Percentiles rank a stretch among this genome's conserved stretches.
Evolutionary conservation across 169 alveolate genomes (phyloP).

Genomic region (Eimeria acervulina): DNA sequence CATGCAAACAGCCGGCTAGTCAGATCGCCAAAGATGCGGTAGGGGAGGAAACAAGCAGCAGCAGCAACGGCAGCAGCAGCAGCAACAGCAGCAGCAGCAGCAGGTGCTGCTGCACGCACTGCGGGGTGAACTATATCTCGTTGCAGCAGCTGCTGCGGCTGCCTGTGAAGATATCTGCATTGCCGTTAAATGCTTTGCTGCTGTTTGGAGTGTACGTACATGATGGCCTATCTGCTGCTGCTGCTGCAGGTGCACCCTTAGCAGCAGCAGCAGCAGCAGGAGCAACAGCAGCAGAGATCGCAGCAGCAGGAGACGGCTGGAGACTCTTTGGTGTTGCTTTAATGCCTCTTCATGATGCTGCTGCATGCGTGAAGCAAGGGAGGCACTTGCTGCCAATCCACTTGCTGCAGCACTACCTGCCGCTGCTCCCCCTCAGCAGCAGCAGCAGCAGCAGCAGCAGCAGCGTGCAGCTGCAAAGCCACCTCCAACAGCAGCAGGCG

Average conservation of each 20-base stretch:
- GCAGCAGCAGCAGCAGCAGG: background rate
- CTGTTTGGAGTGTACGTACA: background rate
- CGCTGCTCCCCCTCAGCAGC: conserved; percentile 48
- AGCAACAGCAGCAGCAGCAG: conserved; percentile 44
- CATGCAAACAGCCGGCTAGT: background rate
- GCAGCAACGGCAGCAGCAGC: background rate
- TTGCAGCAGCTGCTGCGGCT: conserved; percentile 56
- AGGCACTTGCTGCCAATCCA: conserved; percentile 46
- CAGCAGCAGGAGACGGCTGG: conserved; percentile 57
- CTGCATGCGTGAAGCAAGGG: conserved; percentile 31
- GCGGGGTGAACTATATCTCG: conserved; percentile 6
- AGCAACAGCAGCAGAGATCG: background rate
- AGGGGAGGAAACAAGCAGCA: background rate
- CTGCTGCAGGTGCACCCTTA: too few relatives aligned
- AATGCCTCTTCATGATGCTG: conserved; percentile 42
- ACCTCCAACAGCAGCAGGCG: background rate
- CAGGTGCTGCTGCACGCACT: conserved; percentile 11
- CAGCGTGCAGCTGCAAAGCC: background rate
- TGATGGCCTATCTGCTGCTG: conserved; percentile 9
- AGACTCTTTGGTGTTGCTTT: conserved; percentile 3
- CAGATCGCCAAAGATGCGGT: background rate
- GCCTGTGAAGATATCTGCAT: background rate
- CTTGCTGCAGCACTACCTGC: conserved; percentile 44
- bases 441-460: background rate
- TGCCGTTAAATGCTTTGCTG: conserved; percentile 25